phyloP scores from a whole-genome alignment of 768 basidiomycete genomes.

The Termitomyces sp. region DNA sequence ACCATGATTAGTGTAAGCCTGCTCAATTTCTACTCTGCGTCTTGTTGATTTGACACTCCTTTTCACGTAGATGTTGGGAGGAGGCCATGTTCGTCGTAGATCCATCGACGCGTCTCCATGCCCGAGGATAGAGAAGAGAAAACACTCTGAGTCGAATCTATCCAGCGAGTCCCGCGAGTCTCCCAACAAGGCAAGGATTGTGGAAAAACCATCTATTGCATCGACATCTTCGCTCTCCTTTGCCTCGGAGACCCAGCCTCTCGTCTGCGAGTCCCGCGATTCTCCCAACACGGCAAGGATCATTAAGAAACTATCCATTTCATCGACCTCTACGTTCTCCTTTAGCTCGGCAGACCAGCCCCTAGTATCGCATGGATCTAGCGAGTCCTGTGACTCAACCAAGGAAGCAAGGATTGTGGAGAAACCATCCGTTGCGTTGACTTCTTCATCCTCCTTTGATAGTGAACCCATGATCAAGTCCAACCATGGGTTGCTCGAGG shows the following conservation, averaged over 20 bases:
- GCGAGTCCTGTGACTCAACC: constrained; percentile 30
- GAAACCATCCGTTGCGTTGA: constrained; percentile 61
- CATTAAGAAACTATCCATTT: constrained; percentile 59
- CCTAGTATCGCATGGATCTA: constrained; percentile 18
- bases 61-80: constrained; percentile 65
- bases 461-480: constrained; percentile 65
- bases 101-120: constrained; percentile 75
- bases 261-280: constrained; percentile 24
- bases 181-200: constrained; percentile 41
- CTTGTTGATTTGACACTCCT: neutral
- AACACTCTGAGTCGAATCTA: constrained; percentile 31
- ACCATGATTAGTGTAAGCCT: constrained; percentile 72
- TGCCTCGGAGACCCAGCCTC: constrained; percentile 24
- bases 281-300: constrained; percentile 43
- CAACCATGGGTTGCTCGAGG: constrained; percentile 52
- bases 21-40: neutral
- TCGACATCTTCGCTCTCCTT: constrained; percentile 22
- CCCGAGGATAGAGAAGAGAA: constrained; percentile 57
- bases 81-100: constrained; percentile 64
- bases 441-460: constrained; percentile 43
- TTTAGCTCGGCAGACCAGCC: constrained; percentile 48
- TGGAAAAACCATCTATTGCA: constrained; percentile 63
- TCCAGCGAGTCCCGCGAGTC: constrained; percentile 26
- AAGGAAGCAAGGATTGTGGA: constrained; percentile 46
- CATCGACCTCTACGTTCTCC: constrained; percentile 45